These are phyloP conservation scores for Neckera pumila DNA, from an alignment of 225 moss, liverwort and hornwort species.

Conservation along the genomic window DNA sequence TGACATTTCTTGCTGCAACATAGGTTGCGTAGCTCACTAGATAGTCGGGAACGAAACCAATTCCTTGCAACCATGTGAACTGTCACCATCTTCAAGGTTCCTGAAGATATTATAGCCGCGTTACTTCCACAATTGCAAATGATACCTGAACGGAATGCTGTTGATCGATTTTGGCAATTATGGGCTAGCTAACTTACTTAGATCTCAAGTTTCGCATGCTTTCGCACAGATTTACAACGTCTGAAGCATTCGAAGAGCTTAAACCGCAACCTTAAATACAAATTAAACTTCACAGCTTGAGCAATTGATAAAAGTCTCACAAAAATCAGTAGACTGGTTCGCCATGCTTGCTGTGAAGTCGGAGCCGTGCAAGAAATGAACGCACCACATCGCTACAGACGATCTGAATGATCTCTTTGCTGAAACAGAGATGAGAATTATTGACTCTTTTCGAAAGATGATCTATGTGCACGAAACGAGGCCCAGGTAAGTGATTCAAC, in stretches of 20 bases:
- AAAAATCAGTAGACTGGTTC: too few relatives aligned
- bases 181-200: background rate
- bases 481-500: background rate
- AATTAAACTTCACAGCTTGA: background rate
- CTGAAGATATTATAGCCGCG: background rate
- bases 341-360: background rate
- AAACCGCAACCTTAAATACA: background rate
- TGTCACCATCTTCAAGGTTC: background rate
- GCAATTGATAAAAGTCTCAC: background rate
- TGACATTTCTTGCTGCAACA: background rate
- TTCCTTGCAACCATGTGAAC: background rate
- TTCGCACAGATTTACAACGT: background rate
- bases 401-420: background rate
- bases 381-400: background rate
- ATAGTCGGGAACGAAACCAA: background rate
- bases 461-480: background rate
- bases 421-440: background rate
- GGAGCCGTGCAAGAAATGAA: background rate
- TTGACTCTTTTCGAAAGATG: background rate
- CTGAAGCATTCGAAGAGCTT: background rate
- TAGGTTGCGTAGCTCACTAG: background rate
- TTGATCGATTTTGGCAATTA: background rate
- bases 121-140: background rate
- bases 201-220: background rate
- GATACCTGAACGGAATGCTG: background rate